Evolutionary conservation across 2,329 filamentous ascomycete genomes (phyloP).

Genomic region (Clarireedia paspali): DNA sequence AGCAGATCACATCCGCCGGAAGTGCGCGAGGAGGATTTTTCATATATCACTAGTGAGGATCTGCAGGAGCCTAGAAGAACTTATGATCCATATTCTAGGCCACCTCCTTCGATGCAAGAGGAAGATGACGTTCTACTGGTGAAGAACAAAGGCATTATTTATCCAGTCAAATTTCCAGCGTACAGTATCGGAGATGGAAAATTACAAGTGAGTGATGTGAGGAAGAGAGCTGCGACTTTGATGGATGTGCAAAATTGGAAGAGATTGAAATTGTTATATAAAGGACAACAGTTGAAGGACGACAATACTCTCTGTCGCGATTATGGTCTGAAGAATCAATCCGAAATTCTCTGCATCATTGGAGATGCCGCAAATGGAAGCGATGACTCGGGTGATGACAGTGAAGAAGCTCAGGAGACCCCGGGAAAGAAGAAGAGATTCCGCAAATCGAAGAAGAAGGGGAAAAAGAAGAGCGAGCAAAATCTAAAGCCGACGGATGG

Average conservation of each 20-base stretch:
- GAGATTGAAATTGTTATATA: constrained; percentile 63
- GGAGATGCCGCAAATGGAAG: constrained; percentile 42
- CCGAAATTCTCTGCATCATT: constrained; percentile 52
- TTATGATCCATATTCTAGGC: constrained; percentile 37
- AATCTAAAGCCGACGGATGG: constrained; percentile 25
- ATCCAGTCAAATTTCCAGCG: constrained; percentile 65
- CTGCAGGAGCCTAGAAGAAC: constrained; percentile 41
- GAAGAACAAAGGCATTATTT: constrained; percentile 58
- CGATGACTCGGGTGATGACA: constrained; percentile 37
- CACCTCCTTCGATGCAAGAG: constrained; percentile 32
- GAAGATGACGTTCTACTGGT: constrained; percentile 67
- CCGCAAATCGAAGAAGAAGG: constrained; percentile 36
- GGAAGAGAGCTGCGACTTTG: constrained; percentile 58
- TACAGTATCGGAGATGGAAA: constrained; percentile 70
- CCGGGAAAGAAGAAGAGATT: constrained; percentile 22
- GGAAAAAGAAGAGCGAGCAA: constrained; percentile 26
- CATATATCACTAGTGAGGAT: constrained; percentile 76
- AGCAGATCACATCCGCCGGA: constrained; percentile 40
- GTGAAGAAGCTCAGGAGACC: constrained; percentile 33
- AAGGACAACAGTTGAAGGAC: constrained; percentile 63
- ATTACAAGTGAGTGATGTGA: constrained; percentile 57
- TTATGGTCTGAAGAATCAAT: constrained; percentile 54
- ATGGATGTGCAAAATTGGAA: constrained; percentile 52
- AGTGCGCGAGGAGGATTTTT: constrained; percentile 70
- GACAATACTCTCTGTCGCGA: constrained; percentile 47